Percentiles rank a stretch among this genome's conserved stretches.
Conservation (phyloP, 208 protist genomes). For the Leptomonas pyrrhocoris region DNA sequence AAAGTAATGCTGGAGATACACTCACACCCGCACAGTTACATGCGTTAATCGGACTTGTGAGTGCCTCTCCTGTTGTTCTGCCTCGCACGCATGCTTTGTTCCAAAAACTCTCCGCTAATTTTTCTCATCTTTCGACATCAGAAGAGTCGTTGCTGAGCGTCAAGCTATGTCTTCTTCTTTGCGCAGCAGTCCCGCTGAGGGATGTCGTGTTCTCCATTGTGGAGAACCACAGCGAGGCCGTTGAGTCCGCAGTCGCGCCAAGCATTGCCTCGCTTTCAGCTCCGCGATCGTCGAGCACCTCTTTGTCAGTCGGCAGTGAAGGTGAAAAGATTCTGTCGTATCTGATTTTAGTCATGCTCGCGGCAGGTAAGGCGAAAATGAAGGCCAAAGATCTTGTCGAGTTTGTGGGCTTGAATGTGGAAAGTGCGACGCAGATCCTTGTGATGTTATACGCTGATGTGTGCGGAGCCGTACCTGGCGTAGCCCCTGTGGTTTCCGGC, state of each 20-base stretch:
- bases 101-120: conserved; percentile 17
- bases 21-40: conserved; percentile 32
- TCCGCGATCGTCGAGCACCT: neutral
- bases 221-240: conserved; percentile 8
- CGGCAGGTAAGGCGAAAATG: conserved; percentile 11
- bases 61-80: conserved; percentile 2
- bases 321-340: conserved; percentile 11
- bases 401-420: conserved; percentile 18
- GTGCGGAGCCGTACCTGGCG: conserved; percentile 20
- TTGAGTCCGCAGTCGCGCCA: conserved; percentile 11
- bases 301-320: neutral
- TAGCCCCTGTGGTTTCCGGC: conserved; percentile 15
- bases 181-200: conserved; percentile 4
- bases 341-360: conserved; percentile 22
- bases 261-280: conserved; percentile 11
- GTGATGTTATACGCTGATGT: conserved; percentile 19
- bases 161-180: conserved; percentile 23
- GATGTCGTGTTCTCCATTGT: conserved; percentile 12
- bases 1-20: conserved; percentile 10
- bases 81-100: conserved; percentile 18
- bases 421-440: conserved; percentile 14
- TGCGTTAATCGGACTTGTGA: conserved; percentile 24
- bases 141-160: conserved; percentile 14
- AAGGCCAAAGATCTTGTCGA: conserved; percentile 25
- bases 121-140: neutral